Base-by-base conservation (phyloP, 2,329 filamentous ascomycete genomes). In the Fonsecaea erecta region DNA sequence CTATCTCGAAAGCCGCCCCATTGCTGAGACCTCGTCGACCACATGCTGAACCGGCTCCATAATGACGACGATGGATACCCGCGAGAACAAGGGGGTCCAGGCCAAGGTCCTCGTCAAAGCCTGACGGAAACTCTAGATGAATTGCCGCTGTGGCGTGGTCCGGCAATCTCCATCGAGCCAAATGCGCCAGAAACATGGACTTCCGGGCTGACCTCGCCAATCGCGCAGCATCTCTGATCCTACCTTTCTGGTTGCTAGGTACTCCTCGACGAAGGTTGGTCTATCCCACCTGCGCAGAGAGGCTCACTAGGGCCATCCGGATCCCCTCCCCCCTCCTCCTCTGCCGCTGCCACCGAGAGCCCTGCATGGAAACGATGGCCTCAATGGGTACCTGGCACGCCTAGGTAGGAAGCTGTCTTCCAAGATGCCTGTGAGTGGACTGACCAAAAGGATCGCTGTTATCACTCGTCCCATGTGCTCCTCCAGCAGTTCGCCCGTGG, bases 71-170 rank as follows among this genome's bases (percentile, higher is more conserved):
- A 35, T 26, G 37, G 55, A 11, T 5, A 40, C 18, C n/a, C 14
- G 37, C 37, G 30, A 43, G 2, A 28, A 24, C 11, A 18, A n/a
- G 16, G 14, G 28, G 21, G 11, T 21, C 37, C 18, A 46, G 43
- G 7, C 11, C n/a, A n/a, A n/a, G n/a, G n/a, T n/a, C n/a, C 8
- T 24, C 16, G 14, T 40, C 37, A n/a, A 21, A 24, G 46, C 21
- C 43, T 46, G 30, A 28, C 46, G 26, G 51, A 30, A n/a, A 18
- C 60, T 18, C 18, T 34, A 32, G 24, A 62, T 30, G 51, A 48
- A 48, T 11, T 48, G 43, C 52, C 48, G 34, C 34, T 52, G 63
- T 62, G 59, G 63, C 63, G 63, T 65, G 63, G 60, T 59, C 60
- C 63, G 63, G 63, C 52, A 60, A 62, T 65, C 59, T 63, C 52